Conservation (phyloP, 371 early-diverging fungal species). For the Rhizomucor miehei region DNA sequence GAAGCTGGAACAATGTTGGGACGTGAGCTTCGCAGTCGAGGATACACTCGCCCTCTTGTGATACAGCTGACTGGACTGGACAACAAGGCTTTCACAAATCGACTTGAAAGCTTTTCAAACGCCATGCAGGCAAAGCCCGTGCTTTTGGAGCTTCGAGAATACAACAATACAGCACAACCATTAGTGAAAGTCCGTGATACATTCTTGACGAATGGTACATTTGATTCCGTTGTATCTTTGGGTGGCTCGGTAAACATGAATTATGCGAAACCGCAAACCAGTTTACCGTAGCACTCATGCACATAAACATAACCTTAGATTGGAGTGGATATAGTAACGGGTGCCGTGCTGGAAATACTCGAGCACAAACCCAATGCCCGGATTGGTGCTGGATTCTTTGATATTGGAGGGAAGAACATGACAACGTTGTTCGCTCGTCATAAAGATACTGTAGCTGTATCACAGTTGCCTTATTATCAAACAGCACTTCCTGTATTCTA, state of each 20-base stretch:
- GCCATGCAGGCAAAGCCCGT: conserved; percentile 5
- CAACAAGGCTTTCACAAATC: conserved; percentile 1
- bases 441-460: conserved; percentile 28
- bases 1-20: conserved; percentile 38
- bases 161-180: conserved; percentile 22
- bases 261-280: neutral
- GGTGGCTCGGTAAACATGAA: conserved; percentile 21
- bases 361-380: conserved; percentile 5
- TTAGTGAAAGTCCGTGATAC: conserved; percentile 14
- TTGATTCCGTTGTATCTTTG: conserved; percentile 28
- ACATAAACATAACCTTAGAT: neutral
- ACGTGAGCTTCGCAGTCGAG: conserved; percentile 25
- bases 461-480: conserved; percentile 50
- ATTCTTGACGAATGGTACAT: conserved; percentile 10
- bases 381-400: conserved; percentile 29
- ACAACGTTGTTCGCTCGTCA: conserved; percentile 25
- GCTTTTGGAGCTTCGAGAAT: conserved; percentile 4
- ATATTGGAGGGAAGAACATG: conserved; percentile 25
- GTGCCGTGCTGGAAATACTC: conserved; percentile 24
- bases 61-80: conserved; percentile 15
- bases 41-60: conserved; percentile 10
- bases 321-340: conserved; percentile 19
- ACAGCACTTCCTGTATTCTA: conserved; percentile 48
- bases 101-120: conserved; percentile 4
- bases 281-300: neutral